Evolutionary conservation across 768 basidiomycete species (phyloP), one percentile per base, ranked within the genome.

Genomic region (Tulasnella sp.): DNA sequence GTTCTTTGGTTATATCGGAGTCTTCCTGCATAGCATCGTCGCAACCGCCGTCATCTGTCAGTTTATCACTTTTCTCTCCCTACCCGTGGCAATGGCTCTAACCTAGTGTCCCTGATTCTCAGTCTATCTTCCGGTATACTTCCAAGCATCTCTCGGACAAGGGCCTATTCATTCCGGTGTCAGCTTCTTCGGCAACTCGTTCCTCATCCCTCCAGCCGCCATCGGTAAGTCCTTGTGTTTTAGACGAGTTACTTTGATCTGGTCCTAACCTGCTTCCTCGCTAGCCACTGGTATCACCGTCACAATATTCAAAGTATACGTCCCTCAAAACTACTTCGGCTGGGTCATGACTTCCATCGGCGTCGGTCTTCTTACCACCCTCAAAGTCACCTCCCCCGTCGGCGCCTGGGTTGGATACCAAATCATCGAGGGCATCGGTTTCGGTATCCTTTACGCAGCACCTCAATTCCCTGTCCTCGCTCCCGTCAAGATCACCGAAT

Each of bases 261-360:
- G 49, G 14, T 34, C 3, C 52, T 74, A 42, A 54, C 17, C 6
- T 6, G 19, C 22, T 4, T 8, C 12, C 15, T 29, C n/a, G 5
- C 4, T 34, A 74, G 1, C 34, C 74, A 9, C 25, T 11, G 25
- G 40, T 29, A n/a, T 31, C 19, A 72, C 25, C 7, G 58, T 72
- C 22, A 38, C 52, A 1, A 37, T 29, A 58, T 19, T 49, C 0
- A 81, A 83, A 7, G 79, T 81, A 37, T 88, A 87, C 79, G 72
- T 83, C 15, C 83, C 82, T 0, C 83, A 83, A 72, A 84, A 84
- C 36, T 81, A 81, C 76, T 6, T 79, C 8, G 85, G 81, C 3
- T 87, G 86, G 86, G 76, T 71, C 0, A 74, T 85, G 17, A 79
- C 81, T 15, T 73, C 84, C 42, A 25, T 84, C 36, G 84, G 84